phyloP scores from a whole-genome alignment of 164 flowering plant species.

The Annona squamosa region DNA sequence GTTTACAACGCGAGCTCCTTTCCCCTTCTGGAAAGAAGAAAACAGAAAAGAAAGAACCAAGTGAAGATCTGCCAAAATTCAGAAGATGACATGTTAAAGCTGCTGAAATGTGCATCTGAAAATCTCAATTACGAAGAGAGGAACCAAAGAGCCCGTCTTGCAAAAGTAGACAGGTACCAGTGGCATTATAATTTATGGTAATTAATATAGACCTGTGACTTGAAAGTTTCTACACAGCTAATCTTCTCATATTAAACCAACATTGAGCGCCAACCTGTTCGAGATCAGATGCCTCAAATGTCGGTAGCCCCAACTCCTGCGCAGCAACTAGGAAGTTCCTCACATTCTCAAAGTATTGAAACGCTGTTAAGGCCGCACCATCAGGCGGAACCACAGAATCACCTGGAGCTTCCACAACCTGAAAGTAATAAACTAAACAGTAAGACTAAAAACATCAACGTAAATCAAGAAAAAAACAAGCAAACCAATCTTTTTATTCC shows the following conservation, averaged over 20 bases:
- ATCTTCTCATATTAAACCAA: background rate
- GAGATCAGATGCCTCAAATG: constrained; percentile 95
- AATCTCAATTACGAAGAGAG: background rate
- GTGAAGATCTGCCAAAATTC: background rate
- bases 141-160: background rate
- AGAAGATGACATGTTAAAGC: background rate
- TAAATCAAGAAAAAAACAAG: background rate
- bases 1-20: constrained; percentile 70
- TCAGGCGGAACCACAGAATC: constrained; percentile 74
- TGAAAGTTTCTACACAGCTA: too few relatives aligned
- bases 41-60: background rate
- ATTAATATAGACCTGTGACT: background rate
- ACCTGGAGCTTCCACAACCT: constrained; percentile 86
- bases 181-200: background rate
- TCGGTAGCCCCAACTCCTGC: constrained; percentile 82
- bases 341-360: constrained; percentile 94
- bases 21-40: constrained; percentile 65
- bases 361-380: constrained; percentile 94
- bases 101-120: background rate
- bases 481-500: background rate
- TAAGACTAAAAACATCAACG: background rate
- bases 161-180: background rate
- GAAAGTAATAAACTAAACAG: constrained; percentile 8
- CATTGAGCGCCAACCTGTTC: constrained; percentile 56
- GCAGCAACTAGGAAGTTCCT: constrained; percentile 84